phyloP scores from a whole-genome alignment of 2,329 filamentous ascomycete species.

The Ophiocordyceps camponoti-floridani region DNA sequence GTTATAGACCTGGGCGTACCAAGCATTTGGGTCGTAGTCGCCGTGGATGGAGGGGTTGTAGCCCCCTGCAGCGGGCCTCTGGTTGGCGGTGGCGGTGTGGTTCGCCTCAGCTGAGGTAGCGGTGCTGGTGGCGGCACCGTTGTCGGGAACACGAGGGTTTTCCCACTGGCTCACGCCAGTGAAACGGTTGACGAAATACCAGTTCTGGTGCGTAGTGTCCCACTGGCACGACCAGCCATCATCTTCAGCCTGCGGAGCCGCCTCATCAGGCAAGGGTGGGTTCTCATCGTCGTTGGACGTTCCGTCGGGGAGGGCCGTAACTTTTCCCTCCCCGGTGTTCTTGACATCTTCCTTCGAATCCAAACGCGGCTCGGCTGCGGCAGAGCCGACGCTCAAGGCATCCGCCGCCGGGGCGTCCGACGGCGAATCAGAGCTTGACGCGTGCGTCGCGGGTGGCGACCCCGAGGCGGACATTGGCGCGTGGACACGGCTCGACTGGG shows the following conservation, averaged over 20 bases:
- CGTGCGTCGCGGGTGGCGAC: conserved; percentile 2
- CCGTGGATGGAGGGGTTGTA: conserved; percentile 96
- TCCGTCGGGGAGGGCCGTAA: conserved; percentile 15
- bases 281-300: conserved; percentile 7
- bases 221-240: conserved; percentile 71
- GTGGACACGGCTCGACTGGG: background rate
- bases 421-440: conserved; percentile 3
- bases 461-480: conserved; percentile 3
- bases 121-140: conserved; percentile 9
- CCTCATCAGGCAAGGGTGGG: conserved; percentile 25
- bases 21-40: conserved; percentile 89
- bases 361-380: conserved; percentile 1
- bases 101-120: conserved; percentile 2
- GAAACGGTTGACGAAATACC: conserved; percentile 74
- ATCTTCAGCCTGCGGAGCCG: conserved; percentile 35
- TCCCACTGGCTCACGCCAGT: conserved; percentile 66
- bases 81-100: conserved; percentile 15
- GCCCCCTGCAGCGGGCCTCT: conserved; percentile 40
- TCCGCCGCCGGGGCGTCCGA: conserved; percentile 4
- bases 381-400: conserved; percentile 3
- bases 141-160: conserved; percentile 55
- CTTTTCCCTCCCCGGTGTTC: background rate
- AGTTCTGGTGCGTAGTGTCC: conserved; percentile 50
- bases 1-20: conserved; percentile 55
- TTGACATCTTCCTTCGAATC: background rate